A percentile compares a stretch with the other conserved stretches of the same genome.
phyloP scores from a whole-genome alignment of 1,284 basidiomycete genomes.

The Rhodotorula sp. region DNA sequence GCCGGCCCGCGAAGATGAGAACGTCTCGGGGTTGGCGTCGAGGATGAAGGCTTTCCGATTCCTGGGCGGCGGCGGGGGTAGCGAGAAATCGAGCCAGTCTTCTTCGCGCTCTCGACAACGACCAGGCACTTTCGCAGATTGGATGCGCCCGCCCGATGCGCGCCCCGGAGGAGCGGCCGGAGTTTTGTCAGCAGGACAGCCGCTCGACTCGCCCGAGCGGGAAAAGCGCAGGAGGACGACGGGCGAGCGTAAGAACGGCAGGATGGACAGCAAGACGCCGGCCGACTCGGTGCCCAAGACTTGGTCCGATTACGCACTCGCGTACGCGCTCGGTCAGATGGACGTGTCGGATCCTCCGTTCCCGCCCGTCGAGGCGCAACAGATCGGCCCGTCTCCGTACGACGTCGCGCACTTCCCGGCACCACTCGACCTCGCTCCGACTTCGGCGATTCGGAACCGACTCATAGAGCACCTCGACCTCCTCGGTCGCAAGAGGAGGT shows the following conservation, averaged over 20 bases:
- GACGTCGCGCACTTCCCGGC: conserved; percentile 30
- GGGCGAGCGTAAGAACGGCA: background rate
- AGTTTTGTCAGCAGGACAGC: background rate
- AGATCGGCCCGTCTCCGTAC: conserved; percentile 31
- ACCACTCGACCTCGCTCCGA: conserved; percentile 10
- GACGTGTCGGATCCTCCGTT: conserved; percentile 40
- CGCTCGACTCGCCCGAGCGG: conserved; percentile 1
- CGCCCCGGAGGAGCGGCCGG: background rate
- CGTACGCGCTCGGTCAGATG: conserved; percentile 25
- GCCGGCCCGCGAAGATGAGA: background rate
- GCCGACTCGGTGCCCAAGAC: conserved; percentile 10
- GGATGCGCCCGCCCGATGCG: too few species aligned
- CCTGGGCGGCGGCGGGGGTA: background rate
- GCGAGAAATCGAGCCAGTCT: too few species aligned
- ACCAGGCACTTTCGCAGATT: background rate
- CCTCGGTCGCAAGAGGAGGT: conserved; percentile 11
- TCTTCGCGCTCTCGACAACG: background rate
- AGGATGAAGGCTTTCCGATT: conserved; percentile 8
- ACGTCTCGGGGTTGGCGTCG: background rate
- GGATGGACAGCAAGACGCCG: conserved; percentile 8
- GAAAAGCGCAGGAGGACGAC: background rate
- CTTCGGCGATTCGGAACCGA: conserved; percentile 34
- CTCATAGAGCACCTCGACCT: conserved; percentile 41
- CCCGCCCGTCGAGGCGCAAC: conserved; percentile 19
- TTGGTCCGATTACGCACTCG: conserved; percentile 14